Conservation (phyloP, 345 rosid genomes). For the Microthlaspi erraticum region DNA sequence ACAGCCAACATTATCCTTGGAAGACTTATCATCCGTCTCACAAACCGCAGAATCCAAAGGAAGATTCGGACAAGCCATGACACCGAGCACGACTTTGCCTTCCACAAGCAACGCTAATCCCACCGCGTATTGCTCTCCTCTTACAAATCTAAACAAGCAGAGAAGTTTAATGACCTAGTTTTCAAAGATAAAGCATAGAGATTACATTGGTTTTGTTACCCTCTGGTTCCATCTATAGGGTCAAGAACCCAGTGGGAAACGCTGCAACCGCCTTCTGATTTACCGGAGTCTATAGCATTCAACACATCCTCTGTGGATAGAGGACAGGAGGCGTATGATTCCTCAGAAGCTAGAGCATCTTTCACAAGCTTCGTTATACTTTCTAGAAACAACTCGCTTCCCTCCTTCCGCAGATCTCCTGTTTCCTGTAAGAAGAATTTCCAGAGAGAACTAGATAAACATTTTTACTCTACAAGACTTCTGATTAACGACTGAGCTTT, state of each 20-base stretch:
- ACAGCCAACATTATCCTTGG: slow-evolving; percentile 62
- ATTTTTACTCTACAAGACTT: neutral
- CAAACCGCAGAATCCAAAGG: slow-evolving; percentile 54
- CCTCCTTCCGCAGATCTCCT: slow-evolving; percentile 66
- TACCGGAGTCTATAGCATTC: slow-evolving; percentile 76
- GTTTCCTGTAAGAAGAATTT: slow-evolving; percentile 63
- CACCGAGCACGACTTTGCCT: slow-evolving; percentile 91
- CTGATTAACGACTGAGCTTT: neutral
- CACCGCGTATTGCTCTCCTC: slow-evolving; percentile 95
- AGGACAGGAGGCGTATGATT: slow-evolving; percentile 46
- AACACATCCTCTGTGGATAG: slow-evolving; percentile 71
- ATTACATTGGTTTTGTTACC: slow-evolving; percentile 50
- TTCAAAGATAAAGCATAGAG: slow-evolving; percentile 1
- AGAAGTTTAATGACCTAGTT: slow-evolving; percentile 1
- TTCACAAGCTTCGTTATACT: slow-evolving; percentile 78
- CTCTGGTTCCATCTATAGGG: slow-evolving; percentile 98
- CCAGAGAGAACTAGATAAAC: slow-evolving; percentile 4
- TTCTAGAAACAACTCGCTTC: slow-evolving; percentile 56
- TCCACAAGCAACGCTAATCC: slow-evolving; percentile 89
- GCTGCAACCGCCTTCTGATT: slow-evolving; percentile 81
- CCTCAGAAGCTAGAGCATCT: slow-evolving; percentile 69
- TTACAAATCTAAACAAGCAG: slow-evolving; percentile 62
- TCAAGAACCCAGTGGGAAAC: slow-evolving; percentile 97
- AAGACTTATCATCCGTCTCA: slow-evolving; percentile 42
- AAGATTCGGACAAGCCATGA: slow-evolving; percentile 93